Conservation (phyloP, 371 early-diverging fungal genomes). For the Dichotomocladium elegans region DNA sequence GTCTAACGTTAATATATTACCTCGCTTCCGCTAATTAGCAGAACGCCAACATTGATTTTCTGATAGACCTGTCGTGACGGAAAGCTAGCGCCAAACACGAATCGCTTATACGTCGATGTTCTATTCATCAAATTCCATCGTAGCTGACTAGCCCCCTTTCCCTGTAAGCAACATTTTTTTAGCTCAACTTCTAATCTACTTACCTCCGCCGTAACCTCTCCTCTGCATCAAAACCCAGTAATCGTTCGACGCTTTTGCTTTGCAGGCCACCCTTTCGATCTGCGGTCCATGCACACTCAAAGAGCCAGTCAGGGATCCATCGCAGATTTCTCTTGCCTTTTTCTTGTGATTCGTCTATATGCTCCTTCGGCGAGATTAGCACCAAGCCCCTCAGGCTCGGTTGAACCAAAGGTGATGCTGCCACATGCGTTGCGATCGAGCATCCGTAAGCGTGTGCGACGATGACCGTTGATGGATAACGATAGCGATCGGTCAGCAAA, state of each 20-base stretch:
- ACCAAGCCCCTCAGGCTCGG: constrained; percentile 51
- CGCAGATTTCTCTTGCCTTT: constrained; percentile 29
- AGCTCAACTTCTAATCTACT: too few species aligned
- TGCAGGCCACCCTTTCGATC: constrained; percentile 64
- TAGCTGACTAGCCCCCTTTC: constrained; percentile 47
- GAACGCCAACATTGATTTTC: constrained; percentile 49
- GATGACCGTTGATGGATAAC: constrained; percentile 56
- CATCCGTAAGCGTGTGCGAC: constrained; percentile 75
- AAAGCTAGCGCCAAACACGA: constrained; percentile 47
- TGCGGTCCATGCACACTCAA: constrained; percentile 49
- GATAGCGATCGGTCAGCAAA: constrained; percentile 53
- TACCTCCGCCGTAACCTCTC: constrained; percentile 38
- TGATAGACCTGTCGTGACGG: constrained; percentile 41
- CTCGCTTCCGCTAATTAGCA: constrained; percentile 59
- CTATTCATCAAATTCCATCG: constrained; percentile 59
- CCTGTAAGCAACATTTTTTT: too few species aligned
- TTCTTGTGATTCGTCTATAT: constrained; percentile 42
- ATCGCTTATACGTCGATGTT: constrained; percentile 53
- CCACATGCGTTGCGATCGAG: constrained; percentile 52
- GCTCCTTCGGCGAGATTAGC: constrained; percentile 60
- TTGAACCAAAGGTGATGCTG: constrained; percentile 29
- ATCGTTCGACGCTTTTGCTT: constrained; percentile 59
- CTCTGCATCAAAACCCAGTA: constrained; percentile 43
- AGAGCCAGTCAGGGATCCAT: constrained; percentile 52
- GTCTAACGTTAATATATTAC: constrained; percentile 17